A percentile compares a stretch with the other conserved stretches of the same genome.
phyloP scores from a whole-genome alignment of 805 yeast species.

The Myxozyma nipponensis region DNA sequence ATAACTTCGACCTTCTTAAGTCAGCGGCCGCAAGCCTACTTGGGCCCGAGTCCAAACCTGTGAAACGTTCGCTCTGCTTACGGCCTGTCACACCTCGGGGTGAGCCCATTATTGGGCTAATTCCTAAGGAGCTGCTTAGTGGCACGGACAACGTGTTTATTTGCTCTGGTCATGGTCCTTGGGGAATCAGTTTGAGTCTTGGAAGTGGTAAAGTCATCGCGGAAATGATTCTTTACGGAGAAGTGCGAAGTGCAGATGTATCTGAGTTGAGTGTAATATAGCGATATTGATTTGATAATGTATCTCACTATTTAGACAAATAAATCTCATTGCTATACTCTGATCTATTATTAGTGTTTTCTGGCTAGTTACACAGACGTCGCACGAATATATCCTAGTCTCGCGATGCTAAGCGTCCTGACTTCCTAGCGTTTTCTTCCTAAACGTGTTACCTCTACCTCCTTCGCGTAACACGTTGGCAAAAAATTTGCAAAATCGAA shows the following conservation, averaged over 20 bases:
- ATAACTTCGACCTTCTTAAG: slow-evolving; percentile 13
- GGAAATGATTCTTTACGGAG: slow-evolving; percentile 68
- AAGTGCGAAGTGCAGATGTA: slow-evolving; percentile 22
- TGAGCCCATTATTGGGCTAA: slow-evolving; percentile 25
- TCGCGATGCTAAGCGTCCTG: too few species aligned
- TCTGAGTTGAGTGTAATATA: slow-evolving; percentile 3
- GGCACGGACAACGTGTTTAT: slow-evolving; percentile 24
- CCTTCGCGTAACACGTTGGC: background rate
- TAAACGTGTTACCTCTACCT: too few species aligned
- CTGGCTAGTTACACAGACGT: too few species aligned
- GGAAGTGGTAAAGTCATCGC: slow-evolving; percentile 80
- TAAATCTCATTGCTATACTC: too few species aligned
- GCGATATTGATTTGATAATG: background rate
- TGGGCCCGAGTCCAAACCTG: slow-evolving; percentile 23
- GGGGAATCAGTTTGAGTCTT: slow-evolving; percentile 90
- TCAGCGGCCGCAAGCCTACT: slow-evolving; percentile 16
- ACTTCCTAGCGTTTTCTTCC: too few species aligned
- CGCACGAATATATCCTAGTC: too few species aligned
- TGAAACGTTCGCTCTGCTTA: slow-evolving; percentile 20
- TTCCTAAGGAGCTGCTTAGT: slow-evolving; percentile 14
- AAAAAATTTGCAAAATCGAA: background rate
- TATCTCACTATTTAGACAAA: background rate
- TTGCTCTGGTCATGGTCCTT: slow-evolving; percentile 76
- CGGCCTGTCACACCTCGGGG: slow-evolving; percentile 29
- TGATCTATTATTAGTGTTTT: too few species aligned